Base-by-base conservation (phyloP, 139 green algal genomes). In the Choricystis sp. region DNA sequence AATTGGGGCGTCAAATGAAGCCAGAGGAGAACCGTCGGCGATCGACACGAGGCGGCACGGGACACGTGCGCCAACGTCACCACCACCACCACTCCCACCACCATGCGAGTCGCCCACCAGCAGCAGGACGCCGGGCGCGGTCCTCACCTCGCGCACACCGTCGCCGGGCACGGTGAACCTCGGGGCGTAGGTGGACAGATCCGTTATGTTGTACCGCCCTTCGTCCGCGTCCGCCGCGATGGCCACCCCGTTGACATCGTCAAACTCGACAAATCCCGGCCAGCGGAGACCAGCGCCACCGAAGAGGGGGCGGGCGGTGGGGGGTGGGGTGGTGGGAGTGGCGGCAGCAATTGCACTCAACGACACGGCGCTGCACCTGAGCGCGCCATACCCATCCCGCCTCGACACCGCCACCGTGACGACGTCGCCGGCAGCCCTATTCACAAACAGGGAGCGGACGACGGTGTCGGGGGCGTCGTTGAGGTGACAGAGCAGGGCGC, bases 231-330 rank as follows among this genome's bases (percentile, higher is more conserved):
- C 77, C 62, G 70, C 79, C 14, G 77, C 80, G 49, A 85, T 56
- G 25, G 74, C 73, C 29, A 83, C 75, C 22, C 59, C 64, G 61
- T 79, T 85, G 24, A 83, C 66, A 59, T 84, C 78, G 21, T 77
- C 70, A 66, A 84, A 85, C 70, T 84, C 78, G 3, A 84, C 78
- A 65, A 84, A 84, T 31, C 77, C 77, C 2, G 78, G 78, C 69
- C 69, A 84, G 3, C 52, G 27, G 27, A 84, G 61, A 29, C 49
- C 66, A 63, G 85, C 78, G 1, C 48, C 40, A 3, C 74, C 66
- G 58, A 84, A 84, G 20, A 84, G 70, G 4, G 77, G 59, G 56
- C 64, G 64, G n/a, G n/a, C n/a, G n/a, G n/a, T n/a, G n/a, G n/a
- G n/a, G n/a, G n/a, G n/a, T n/a, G n/a, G n/a, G 40, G 40, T 52